Evolutionary conservation across 805 yeast species (phyloP), one percentile per base, ranked within the genome.

Genomic region (Spathaspora passalidarum): DNA sequence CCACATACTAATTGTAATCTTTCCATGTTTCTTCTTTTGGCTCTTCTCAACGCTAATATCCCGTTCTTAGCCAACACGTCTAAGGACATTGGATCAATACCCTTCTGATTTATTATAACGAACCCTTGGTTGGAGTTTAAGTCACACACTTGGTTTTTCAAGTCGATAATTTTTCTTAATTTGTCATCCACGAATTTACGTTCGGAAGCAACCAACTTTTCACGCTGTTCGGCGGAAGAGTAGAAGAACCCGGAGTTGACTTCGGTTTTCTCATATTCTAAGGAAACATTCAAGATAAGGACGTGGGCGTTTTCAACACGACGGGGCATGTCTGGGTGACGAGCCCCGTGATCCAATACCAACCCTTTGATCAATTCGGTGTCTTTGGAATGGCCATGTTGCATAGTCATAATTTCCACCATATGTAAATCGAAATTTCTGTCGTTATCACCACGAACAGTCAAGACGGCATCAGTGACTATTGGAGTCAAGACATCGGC

Each of bases 261-360:
- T 72, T 94, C 99, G 37, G 97, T 89, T 74, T 94, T 94, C 64
- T 94, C 99, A 66, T 94, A 94, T 68, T 94, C 99, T 56, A 94
- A 74, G 5, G 96, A 88, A 38, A 94, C 99, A 65, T 94, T 94
- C 57, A 94, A 78, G 44, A 88, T 94, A 61, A 94, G 76, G 26
- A 94, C 82, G 59, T 80, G 74, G 1, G 97, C 97, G 64, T 94
- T 88, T 52, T 80, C 79, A 16, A 94, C 84, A 45, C 82, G 71
- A 54, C 83, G 86, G 48, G 99, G 99, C 99, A 94, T 94, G 68
- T 94, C 99, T 39, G 99, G 99, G 74, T 94, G 99, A 65, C 99
- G 82, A 14, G 97, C 97, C 55, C 99, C 99, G 65, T 94, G 99
- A 65, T 94, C 99, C 53, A 94, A 76, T 32, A 94, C 99, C 55